phyloP scores from a whole-genome alignment of 2,329 filamentous ascomycete genomes.

The Diaporthe sp. region DNA sequence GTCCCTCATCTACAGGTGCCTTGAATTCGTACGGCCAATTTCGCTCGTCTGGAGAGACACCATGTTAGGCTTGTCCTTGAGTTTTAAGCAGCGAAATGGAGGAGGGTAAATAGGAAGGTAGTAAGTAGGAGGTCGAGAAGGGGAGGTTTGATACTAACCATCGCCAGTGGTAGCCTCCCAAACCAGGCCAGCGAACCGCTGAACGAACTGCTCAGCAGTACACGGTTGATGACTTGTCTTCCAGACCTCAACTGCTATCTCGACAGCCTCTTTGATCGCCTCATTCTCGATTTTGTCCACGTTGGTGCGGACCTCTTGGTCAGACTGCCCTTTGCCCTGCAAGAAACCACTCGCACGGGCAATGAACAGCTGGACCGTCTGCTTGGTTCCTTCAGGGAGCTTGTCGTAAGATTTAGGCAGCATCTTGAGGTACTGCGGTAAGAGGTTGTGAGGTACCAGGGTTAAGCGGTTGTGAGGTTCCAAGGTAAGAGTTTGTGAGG shows the following conservation, averaged over 20 bases:
- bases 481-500: too few species aligned
- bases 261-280: not conserved
- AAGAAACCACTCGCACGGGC: not conserved
- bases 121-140: too few species aligned
- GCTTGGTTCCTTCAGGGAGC: not conserved
- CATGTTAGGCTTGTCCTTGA: not conserved
- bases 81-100: not conserved
- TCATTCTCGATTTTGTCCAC: not conserved
- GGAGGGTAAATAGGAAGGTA: not conserved
- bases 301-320: not conserved
- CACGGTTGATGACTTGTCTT: not conserved
- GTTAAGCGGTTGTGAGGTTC: too few species aligned
- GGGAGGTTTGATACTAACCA: not conserved
- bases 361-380: not conserved
- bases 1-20: not conserved
- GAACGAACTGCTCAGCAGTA: not conserved
- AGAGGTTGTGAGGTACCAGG: too few species aligned
- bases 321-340: not conserved
- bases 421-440: not conserved
- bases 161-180: not conserved
- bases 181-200: not conserved
- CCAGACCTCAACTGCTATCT: not conserved
- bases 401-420: not conserved
- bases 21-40: not conserved
- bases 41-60: not conserved